Conservation (phyloP, 345 rosid genomes). For the Boechera stricta region DNA sequence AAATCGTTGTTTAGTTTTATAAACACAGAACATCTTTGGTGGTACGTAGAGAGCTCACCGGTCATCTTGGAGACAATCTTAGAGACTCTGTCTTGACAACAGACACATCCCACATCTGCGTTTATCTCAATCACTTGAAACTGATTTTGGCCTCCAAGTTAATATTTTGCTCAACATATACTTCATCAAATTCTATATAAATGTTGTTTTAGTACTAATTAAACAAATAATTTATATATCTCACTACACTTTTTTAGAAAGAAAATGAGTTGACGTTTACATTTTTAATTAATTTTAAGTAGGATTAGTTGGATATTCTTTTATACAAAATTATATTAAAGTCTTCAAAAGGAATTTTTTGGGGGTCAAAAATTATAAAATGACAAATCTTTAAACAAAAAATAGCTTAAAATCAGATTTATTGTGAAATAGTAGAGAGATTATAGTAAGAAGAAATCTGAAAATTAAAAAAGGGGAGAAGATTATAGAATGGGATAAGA, state of each 20-base stretch:
- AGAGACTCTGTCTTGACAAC: conserved; percentile 45
- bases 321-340: too few species aligned
- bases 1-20: not conserved
- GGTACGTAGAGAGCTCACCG: conserved; percentile 37
- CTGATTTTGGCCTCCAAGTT: conserved; percentile 32
- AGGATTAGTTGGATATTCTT: too few species aligned
- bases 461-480: not conserved
- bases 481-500: too few species aligned
- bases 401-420: not conserved
- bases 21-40: not conserved
- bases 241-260: too few species aligned
- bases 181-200: not conserved
- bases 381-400: too few species aligned
- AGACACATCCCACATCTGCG: conserved; percentile 44
- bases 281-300: too few species aligned
- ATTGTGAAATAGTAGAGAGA: not conserved
- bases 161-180: conserved; percentile 11
- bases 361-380: too few species aligned
- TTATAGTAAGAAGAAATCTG: not conserved
- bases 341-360: too few species aligned
- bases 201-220: not conserved
- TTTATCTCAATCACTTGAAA: conserved; percentile 43
- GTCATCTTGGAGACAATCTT: conserved; percentile 45
- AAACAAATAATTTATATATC: too few species aligned
- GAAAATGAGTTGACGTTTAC: too few species aligned